Evolutionary conservation across 306 rosid species (phyloP).

Genomic region (Albizia julibrissin): DNA sequence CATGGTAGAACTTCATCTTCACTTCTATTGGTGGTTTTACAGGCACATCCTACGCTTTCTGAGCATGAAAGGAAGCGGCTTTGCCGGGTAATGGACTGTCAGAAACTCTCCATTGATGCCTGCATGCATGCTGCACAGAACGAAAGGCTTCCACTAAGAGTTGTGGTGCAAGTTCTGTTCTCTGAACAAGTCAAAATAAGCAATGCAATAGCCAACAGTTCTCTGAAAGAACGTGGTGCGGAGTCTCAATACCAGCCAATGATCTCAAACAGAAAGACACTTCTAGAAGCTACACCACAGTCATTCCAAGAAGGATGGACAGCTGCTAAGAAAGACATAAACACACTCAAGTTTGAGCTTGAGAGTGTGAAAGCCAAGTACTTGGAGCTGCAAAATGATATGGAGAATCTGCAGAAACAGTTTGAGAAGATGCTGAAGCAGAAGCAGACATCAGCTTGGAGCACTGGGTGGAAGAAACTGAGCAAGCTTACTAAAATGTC

Average conservation of each 20-base stretch:
- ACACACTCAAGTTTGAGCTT: slow-evolving; percentile 90
- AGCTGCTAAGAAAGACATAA: slow-evolving; percentile 86
- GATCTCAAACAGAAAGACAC: slow-evolving; percentile 71
- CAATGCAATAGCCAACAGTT: slow-evolving; percentile 65
- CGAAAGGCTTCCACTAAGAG: slow-evolving; percentile 92
- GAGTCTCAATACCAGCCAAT: slow-evolving; percentile 69
- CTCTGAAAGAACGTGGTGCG: slow-evolving; percentile 61
- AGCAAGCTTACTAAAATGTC: slow-evolving; percentile 77
- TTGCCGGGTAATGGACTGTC: slow-evolving; percentile 97
- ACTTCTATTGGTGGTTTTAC: not conserved
- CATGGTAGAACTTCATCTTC: not conserved
- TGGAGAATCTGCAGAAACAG: slow-evolving; percentile 88
- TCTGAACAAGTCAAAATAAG: slow-evolving; percentile 93
- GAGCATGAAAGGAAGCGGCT: slow-evolving; percentile 97
- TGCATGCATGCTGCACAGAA: slow-evolving; percentile 98
- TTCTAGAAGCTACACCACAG: slow-evolving; percentile 89
- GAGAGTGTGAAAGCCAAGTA: slow-evolving; percentile 85
- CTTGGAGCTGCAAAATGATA: slow-evolving; percentile 78
- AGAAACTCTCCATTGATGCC: slow-evolving; percentile 95
- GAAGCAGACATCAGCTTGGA: slow-evolving; percentile 88
- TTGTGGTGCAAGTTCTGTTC: slow-evolving; percentile 95
- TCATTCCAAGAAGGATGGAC: slow-evolving; percentile 99
- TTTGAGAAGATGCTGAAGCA: slow-evolving; percentile 83
- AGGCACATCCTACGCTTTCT: slow-evolving; percentile 94
- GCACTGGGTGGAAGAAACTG: slow-evolving; percentile 95